Evolutionary conservation across 176 grass and related monocot genomes (phyloP).

Genomic region (Secale cereale): DNA sequence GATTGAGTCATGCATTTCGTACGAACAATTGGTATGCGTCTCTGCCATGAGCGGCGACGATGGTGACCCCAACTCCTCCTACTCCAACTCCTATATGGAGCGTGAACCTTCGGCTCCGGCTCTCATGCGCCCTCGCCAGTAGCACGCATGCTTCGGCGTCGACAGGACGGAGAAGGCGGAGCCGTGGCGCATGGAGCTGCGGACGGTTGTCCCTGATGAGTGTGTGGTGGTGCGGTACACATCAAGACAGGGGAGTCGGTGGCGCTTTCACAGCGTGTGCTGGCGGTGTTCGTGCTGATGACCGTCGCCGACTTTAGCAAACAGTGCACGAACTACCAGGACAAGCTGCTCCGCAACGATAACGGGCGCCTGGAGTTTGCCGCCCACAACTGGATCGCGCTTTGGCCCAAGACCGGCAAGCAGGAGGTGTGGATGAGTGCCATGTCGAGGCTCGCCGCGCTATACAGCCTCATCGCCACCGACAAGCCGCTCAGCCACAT

Average conservation of each 20-base stretch:
- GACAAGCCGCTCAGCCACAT: no score
- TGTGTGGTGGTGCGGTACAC: conserved; percentile 48
- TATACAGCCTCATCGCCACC: conserved; percentile 48
- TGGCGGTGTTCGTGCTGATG: conserved; percentile 63
- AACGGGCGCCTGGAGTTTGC: conserved; percentile 37
- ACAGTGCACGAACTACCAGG: conserved; percentile 73
- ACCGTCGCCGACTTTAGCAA: conserved; percentile 72
- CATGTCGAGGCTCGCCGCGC: conserved; percentile 50
- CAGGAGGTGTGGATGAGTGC: conserved; percentile 54
- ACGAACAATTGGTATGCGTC: no score
- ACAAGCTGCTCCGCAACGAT: conserved; percentile 48
- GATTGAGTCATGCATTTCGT: no score
- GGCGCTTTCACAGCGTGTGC: conserved; percentile 35
- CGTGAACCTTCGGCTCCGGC: no score
- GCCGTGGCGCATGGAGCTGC: conserved; percentile 48
- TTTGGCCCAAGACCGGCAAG: conserved; percentile 67
- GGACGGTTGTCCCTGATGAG: conserved; percentile 33
- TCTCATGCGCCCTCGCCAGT: no score
- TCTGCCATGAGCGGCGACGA: no score
- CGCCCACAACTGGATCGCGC: conserved; percentile 41
- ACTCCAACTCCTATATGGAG: no score
- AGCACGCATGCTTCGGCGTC: no score
- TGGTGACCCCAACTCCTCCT: no score
- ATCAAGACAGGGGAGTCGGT: conserved; percentile 74
- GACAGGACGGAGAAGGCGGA: background rate